Percentiles rank a stretch among this genome's conserved stretches.
These are phyloP conservation scores for Neurospora sp. DNA, from an alignment of 495 filamentous ascomycete species.

Conservation along the genomic window DNA sequence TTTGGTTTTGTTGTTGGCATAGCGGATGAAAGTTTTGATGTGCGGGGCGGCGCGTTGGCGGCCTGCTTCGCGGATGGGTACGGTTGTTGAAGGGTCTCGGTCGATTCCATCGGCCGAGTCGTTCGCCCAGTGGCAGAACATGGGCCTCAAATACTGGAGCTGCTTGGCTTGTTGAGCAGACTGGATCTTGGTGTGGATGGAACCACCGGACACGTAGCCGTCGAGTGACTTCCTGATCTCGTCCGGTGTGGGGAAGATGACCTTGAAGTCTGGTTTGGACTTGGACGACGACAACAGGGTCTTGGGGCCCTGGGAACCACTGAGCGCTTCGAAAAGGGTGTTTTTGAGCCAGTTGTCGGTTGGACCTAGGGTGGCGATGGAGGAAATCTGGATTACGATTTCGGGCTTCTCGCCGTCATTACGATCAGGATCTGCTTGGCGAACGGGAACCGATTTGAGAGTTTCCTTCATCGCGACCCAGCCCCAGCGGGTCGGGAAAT, in stretches of 20 bases:
- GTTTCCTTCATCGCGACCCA: slow-evolving; percentile 59
- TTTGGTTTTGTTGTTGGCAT: slow-evolving; percentile 40
- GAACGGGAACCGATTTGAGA: slow-evolving; percentile 42
- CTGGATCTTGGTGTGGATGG: slow-evolving; percentile 73
- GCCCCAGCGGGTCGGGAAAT: slow-evolving; percentile 51
- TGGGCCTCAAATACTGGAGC: slow-evolving; percentile 58
- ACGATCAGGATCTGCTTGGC: background rate
- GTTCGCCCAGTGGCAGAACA: slow-evolving; percentile 63
- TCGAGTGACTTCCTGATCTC: slow-evolving; percentile 73
- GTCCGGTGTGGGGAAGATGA: slow-evolving; percentile 72
- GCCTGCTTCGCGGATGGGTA: slow-evolving; percentile 30
- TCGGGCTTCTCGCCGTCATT: slow-evolving; percentile 27
- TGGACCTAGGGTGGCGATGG: slow-evolving; percentile 68
- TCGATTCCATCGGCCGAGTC: slow-evolving; percentile 30
- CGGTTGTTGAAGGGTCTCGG: background rate
- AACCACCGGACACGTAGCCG: slow-evolving; percentile 67
- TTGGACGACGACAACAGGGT: background rate
- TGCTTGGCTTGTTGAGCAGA: slow-evolving; percentile 62
- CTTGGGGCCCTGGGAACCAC: slow-evolving; percentile 9
- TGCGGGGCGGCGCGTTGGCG: slow-evolving; percentile 78
- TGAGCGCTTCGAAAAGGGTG: slow-evolving; percentile 49
- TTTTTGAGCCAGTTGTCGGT: slow-evolving; percentile 65
- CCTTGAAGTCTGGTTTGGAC: slow-evolving; percentile 29
- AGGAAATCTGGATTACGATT: slow-evolving; percentile 70
- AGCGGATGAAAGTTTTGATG: slow-evolving; percentile 84